A percentile compares a stretch with the other conserved stretches of the same genome.
Evolutionary conservation across 1,139 yeast genomes (phyloP).

Genomic region (Blastobotrys malaysiensis): DNA sequence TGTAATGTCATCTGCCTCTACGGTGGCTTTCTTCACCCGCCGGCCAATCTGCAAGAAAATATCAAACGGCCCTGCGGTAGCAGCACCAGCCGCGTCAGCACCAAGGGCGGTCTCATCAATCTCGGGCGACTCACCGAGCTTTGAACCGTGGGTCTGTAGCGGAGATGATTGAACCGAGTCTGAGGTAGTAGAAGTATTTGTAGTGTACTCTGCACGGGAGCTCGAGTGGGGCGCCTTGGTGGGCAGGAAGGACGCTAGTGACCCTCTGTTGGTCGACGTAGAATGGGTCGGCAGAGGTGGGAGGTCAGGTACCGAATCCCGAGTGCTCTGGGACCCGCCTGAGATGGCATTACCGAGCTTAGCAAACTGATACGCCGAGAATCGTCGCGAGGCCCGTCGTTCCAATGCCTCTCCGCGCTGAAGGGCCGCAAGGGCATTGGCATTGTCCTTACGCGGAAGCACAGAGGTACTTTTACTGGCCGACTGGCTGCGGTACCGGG

Average conservation of each 20-base stretch:
- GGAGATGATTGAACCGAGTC: constrained; percentile 7
- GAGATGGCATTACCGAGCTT: constrained; percentile 50
- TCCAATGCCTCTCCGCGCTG: constrained; percentile 79
- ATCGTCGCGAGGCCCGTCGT: constrained; percentile 86
- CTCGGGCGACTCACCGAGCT: background rate
- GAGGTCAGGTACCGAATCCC: constrained; percentile 23
- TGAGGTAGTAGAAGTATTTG: constrained; percentile 18
- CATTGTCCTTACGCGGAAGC: constrained; percentile 4
- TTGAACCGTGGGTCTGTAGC: background rate
- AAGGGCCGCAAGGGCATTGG: constrained; percentile 64
- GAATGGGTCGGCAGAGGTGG: constrained; percentile 27
- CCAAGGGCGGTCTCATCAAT: too few species aligned
- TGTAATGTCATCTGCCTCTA: constrained; percentile 46
- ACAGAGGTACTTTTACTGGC: background rate
- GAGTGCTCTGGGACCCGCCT: constrained; percentile 12
- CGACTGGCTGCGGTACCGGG: background rate
- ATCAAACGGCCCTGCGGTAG: background rate
- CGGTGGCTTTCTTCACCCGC: constrained; percentile 55
- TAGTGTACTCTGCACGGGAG: constrained; percentile 24
- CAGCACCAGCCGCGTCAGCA: too few species aligned
- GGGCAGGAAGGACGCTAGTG: constrained; percentile 18
- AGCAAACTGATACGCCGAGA: constrained; percentile 89
- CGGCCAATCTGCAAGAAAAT: constrained; percentile 55
- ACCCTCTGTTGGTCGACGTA: constrained; percentile 7
- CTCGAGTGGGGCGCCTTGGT: constrained; percentile 26